phyloP scores from a whole-genome alignment of 2,329 filamentous ascomycete species.

The Cryphonectria parasitica region DNA sequence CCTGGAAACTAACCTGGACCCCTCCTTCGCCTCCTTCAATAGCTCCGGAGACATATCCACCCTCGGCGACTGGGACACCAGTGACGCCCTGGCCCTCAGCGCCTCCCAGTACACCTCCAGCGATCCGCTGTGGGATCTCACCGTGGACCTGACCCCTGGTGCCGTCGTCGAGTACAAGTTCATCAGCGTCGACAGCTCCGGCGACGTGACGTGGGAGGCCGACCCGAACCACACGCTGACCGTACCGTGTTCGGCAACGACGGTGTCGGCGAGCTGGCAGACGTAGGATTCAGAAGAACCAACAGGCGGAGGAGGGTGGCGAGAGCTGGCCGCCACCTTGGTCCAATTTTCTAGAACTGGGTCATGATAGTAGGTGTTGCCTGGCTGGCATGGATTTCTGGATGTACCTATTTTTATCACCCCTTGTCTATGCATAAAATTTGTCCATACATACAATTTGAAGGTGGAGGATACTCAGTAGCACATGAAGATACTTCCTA shows the following conservation, averaged over 20 bases:
- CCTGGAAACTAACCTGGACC: neutral
- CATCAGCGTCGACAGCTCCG: slow-evolving; percentile 51
- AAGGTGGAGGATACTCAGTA: neutral
- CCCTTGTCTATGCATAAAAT: too few species aligned
- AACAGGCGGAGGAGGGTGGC: neutral
- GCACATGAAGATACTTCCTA: neutral
- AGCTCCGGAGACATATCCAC: slow-evolving; percentile 34
- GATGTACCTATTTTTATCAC: neutral
- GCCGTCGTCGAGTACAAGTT: slow-evolving; percentile 58
- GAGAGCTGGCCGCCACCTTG: too few species aligned
- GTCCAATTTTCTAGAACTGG: too few species aligned
- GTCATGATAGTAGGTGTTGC: too few species aligned
- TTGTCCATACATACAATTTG: neutral
- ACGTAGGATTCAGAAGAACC: neutral
- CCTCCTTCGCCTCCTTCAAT: neutral
- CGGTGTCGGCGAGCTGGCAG: slow-evolving; percentile 40
- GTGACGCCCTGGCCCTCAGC: slow-evolving; percentile 49
- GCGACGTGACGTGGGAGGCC: slow-evolving; percentile 57
- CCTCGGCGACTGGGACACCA: slow-evolving; percentile 56
- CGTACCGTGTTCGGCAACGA: slow-evolving; percentile 32
- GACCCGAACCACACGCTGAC: slow-evolving; percentile 43
- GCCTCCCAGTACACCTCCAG: slow-evolving; percentile 52
- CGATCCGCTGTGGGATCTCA: slow-evolving; percentile 55
- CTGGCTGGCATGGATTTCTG: neutral
- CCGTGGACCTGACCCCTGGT: slow-evolving; percentile 51